Evolutionary conservation across 805 yeast species (phyloP).

Genomic region (Candida nanaspora): DNA sequence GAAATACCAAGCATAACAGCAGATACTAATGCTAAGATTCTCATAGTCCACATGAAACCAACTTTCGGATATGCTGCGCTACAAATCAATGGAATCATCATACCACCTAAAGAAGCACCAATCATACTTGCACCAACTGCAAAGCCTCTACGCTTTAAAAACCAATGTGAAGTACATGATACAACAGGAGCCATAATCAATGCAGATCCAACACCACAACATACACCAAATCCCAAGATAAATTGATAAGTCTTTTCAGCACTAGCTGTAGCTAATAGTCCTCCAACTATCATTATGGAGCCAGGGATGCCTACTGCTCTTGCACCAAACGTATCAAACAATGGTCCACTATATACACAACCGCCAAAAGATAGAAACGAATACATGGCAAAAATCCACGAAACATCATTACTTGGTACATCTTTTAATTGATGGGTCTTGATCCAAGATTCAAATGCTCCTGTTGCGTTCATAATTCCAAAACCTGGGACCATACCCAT

Average conservation of each 20-base stretch:
- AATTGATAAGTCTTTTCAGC: conserved; percentile 41
- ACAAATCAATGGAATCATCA: conserved; percentile 47
- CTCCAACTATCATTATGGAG: conserved; percentile 27
- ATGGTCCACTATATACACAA: conserved; percentile 32
- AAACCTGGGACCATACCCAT: conserved; percentile 50
- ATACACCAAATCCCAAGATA: conserved; percentile 42
- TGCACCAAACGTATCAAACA: conserved; percentile 41
- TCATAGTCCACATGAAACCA: conserved; percentile 56
- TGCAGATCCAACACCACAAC: conserved; percentile 39
- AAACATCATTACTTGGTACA: conserved; percentile 40
- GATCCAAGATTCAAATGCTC: conserved; percentile 62
- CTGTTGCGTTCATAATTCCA: conserved; percentile 61
- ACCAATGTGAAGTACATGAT: conserved; percentile 55
- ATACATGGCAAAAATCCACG: conserved; percentile 67
- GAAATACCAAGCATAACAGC: conserved; percentile 22
- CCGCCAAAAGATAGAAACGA: conserved; percentile 34
- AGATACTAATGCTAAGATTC: conserved; percentile 44
- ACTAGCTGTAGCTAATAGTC: conserved; percentile 37
- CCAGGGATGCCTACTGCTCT: conserved; percentile 30
- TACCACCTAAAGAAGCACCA: conserved; percentile 55
- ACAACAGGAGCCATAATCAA: conserved; percentile 39
- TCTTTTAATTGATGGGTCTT: conserved; percentile 41
- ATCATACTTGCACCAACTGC: conserved; percentile 57
- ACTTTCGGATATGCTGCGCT: conserved; percentile 40
- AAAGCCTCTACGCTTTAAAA: conserved; percentile 44